Conservation (phyloP, 441 rosid species). For the Biscutella laevigata region DNA sequence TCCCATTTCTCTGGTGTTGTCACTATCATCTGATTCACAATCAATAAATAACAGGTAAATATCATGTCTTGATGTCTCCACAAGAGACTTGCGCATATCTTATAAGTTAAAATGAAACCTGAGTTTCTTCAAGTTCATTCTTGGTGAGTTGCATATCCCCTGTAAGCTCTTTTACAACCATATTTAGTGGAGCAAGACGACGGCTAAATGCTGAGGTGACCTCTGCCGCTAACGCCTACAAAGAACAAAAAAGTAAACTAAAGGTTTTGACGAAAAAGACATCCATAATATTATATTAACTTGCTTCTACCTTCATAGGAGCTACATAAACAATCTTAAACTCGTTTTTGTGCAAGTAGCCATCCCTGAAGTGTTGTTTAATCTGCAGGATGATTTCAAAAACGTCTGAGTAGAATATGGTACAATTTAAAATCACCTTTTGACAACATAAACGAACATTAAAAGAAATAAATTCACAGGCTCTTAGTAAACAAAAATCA, state of each 20-base stretch:
- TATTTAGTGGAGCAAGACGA: constrained; percentile 81
- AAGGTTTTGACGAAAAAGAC: not conserved
- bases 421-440: constrained; percentile 1
- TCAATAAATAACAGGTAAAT: constrained; percentile 18
- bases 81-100: constrained; percentile 9
- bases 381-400: constrained; percentile 44
- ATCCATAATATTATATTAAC: not conserved
- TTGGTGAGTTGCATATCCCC: constrained; percentile 97
- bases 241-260: constrained; percentile 16
- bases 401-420: not conserved
- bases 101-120: constrained; percentile 42
- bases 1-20: constrained; percentile 99
- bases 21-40: constrained; percentile 80
- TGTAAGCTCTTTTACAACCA: constrained; percentile 92
- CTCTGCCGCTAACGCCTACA: constrained; percentile 94
- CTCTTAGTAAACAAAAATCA: constrained; percentile 2
- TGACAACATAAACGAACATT: not conserved
- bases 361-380: constrained; percentile 92
- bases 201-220: constrained; percentile 84
- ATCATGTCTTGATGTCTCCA: constrained; percentile 12
- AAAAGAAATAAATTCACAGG: not conserved
- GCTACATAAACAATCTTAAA: constrained; percentile 98
- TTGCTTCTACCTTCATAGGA: constrained; percentile 82
- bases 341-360: constrained; percentile 85
- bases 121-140: constrained; percentile 89